These are phyloP conservation scores for Fusarium dlaminii DNA, from an alignment of 2,329 filamentous ascomycete species.

Conservation along the genomic window DNA sequence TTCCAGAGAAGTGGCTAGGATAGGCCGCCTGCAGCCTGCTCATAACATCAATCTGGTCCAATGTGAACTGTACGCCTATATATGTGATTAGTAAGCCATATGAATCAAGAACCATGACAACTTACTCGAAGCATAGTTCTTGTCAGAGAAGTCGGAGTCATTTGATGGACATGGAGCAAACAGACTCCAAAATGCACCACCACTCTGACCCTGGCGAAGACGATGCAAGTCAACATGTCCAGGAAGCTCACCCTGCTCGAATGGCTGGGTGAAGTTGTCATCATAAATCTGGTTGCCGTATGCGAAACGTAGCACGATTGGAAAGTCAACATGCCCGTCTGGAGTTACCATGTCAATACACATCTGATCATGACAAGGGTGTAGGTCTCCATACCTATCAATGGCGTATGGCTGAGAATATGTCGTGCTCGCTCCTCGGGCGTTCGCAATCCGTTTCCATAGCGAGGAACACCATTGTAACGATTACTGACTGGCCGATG, in stretches of 20 bases:
- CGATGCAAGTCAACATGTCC: constrained; percentile 84
- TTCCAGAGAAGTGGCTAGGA: constrained; percentile 74
- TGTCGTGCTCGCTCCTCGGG: constrained; percentile 57
- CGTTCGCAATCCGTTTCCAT: constrained; percentile 44
- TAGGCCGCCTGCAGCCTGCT: constrained; percentile 70
- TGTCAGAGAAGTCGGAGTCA: constrained; percentile 76
- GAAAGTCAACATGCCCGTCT: constrained; percentile 93
- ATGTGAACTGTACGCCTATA: constrained; percentile 70
- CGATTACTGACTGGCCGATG: constrained; percentile 39
- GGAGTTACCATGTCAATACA: not conserved
- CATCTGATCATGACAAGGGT: fast-evolving
- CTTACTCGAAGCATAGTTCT: constrained; percentile 74
- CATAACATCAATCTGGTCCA: constrained; percentile 80
- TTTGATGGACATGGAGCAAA: constrained; percentile 80
- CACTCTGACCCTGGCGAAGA: constrained; percentile 74
- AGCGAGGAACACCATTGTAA: constrained; percentile 37
- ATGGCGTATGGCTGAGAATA: constrained; percentile 57
- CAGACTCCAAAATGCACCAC: constrained; percentile 94
- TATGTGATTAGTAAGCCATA: not conserved
- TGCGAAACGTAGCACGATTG: constrained; percentile 72
- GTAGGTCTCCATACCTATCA: constrained; percentile 56
- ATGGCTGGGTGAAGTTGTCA: constrained; percentile 76
- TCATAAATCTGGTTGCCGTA: constrained; percentile 84
- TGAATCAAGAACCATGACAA: not conserved
- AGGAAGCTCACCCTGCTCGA: constrained; percentile 73